Base-by-base conservation (phyloP, 2,329 filamentous ascomycete genomes). In the Pseudogymnoascus sp. region DNA sequence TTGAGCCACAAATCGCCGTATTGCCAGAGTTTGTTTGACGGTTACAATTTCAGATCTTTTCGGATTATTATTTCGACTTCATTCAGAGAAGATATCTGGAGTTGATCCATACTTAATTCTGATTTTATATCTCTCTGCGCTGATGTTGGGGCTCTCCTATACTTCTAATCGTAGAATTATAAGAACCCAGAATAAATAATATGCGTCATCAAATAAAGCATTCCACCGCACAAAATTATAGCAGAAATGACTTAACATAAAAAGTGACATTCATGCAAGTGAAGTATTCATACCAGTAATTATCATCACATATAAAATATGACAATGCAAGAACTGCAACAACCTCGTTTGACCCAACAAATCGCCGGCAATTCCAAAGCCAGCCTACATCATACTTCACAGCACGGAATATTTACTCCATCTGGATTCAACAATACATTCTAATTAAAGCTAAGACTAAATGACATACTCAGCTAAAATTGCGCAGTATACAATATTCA, bases 371-470 rank as follows among this genome's bases (percentile, higher is more conserved):
- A 21, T 3, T 12, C 16, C 2, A 21, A 43, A 21, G 1, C 40
- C 18, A 43, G 5, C 18, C 11, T 21, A 21, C n/a, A 40, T 1
- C 9, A 40, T 23, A 6, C 5, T 43, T 23, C 42, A 43, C 11
- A 23, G 1, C 42, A 8, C 0, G 5, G 42, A 25, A 46, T 46
- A 46, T 2, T 46, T 46, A 46, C 42, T 25, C 2, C 42, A n/a
- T 25, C 2, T 49, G 21, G 4, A 53, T 53, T 31, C n/a, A 31
- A 53, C n/a, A 18, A 56, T 21, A 56, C 49, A 56, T 56, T 56
- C 49, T 56, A 56, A 56, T 34, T 34, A 31, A 56, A 56, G n/a
- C 49, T 28, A 56, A 14, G 36, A 56, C 49, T 34, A 36, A 56
- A 34, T 34, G 16, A 56, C 49, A 56, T 56, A 18, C 28, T 18